Percentiles rank a stretch among this genome's conserved stretches.
Evolutionary conservation across 2,329 filamentous ascomycete species (phyloP).

Genomic region (Neospermospora avenae): DNA sequence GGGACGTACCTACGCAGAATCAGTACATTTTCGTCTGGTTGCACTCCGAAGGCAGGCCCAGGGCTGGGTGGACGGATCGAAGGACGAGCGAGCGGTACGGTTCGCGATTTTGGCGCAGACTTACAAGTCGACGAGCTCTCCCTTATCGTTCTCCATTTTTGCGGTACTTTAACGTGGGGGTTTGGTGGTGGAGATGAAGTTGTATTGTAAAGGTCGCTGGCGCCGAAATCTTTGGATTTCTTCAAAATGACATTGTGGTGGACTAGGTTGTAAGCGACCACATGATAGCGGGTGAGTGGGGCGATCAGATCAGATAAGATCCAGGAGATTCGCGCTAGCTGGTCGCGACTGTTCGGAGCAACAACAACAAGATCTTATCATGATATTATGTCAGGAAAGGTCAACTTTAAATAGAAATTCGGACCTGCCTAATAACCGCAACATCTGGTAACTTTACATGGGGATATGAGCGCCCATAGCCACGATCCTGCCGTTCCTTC

Average conservation of each 20-base stretch:
- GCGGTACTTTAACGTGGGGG: conserved; percentile 37
- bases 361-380: not conserved
- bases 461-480: conserved; percentile 1
- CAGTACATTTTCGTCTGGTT: not conserved
- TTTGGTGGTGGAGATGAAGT: conserved; percentile 11
- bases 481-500: conserved; percentile 28
- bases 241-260: conserved; percentile 19
- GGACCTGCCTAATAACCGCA: not conserved
- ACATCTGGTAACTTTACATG: too few relatives aligned
- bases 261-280: not conserved
- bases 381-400: not conserved
- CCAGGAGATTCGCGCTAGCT: not conserved
- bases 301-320: not conserved
- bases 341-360: not conserved
- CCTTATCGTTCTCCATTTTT: conserved; percentile 99
- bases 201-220: conserved; percentile 10
- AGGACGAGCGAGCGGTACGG: not conserved
- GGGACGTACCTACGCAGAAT: conserved; percentile 75
- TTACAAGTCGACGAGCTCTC: conserved; percentile 99
- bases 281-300: not conserved
- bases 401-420: not conserved
- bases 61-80: not conserved
- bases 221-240: conserved; percentile 6
- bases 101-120: conserved; percentile 36
- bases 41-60: not conserved